Evolutionary conservation across 352 stramenopile species (phyloP).

Genomic region (Phytophthora podocarpi): DNA sequence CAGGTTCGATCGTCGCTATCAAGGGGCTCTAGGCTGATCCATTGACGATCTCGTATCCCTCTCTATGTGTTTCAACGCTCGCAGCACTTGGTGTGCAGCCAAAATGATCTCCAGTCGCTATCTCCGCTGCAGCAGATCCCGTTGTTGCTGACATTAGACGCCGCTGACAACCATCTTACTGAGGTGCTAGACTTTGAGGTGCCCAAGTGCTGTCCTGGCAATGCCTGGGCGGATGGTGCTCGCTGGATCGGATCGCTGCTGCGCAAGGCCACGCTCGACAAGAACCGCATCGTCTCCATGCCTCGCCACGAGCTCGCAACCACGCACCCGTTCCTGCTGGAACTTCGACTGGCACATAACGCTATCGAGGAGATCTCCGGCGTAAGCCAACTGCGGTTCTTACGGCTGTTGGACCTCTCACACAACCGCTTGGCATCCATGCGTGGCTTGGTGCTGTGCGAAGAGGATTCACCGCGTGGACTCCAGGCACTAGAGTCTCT

Average conservation of each 20-base stretch:
- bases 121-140: slow-evolving; percentile 50
- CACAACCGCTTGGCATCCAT: slow-evolving; percentile 64
- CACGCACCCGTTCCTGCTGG: slow-evolving; percentile 66
- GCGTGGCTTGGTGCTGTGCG: slow-evolving; percentile 32
- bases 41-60: no score
- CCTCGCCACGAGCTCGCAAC: slow-evolving; percentile 41
- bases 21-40: no score
- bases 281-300: slow-evolving; percentile 61
- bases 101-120: slow-evolving; percentile 59
- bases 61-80: slow-evolving; percentile 1
- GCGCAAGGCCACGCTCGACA: slow-evolving; percentile 52
- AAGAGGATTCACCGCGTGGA: slow-evolving; percentile 4
- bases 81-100: slow-evolving; percentile 60
- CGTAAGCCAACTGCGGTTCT: slow-evolving; percentile 56
- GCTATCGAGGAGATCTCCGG: slow-evolving; percentile 55
- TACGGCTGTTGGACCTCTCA: slow-evolving; percentile 73
- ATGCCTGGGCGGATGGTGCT: slow-evolving; percentile 61
- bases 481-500: slow-evolving; percentile 59
- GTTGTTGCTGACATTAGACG: slow-evolving; percentile 63
- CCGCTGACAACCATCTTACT: slow-evolving; percentile 62
- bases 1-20: slow-evolving; percentile 41
- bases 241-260: slow-evolving; percentile 72
- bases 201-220: slow-evolving; percentile 52
- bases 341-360: slow-evolving; percentile 70
- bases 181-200: slow-evolving; percentile 69